phyloP scores from a whole-genome alignment of 2,329 filamentous ascomycete species.

The Botryotinia globosa region DNA sequence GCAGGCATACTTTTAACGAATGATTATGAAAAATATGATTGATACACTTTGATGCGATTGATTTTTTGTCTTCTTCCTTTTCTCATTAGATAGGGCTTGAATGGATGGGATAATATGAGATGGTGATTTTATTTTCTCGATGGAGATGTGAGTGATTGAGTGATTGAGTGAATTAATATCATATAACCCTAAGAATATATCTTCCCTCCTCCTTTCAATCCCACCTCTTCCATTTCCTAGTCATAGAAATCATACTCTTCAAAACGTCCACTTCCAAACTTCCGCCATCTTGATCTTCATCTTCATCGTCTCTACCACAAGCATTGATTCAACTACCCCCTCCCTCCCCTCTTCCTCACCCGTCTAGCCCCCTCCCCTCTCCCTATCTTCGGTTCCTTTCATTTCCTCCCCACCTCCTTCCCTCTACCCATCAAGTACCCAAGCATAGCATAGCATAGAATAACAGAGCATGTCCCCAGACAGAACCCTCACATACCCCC shows the following conservation, averaged over 20 bases:
- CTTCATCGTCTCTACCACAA: neutral
- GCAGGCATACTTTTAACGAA: neutral
- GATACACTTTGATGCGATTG: neutral
- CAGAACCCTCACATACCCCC: neutral
- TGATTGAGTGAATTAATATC: neutral
- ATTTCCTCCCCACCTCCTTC: neutral
- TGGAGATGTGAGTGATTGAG: neutral
- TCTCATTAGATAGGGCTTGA: neutral
- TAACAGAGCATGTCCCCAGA: neutral
- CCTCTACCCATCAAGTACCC: neutral
- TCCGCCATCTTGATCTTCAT: neutral
- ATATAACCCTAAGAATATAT: neutral
- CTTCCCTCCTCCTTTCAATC: neutral
- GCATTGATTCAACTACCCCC: neutral
- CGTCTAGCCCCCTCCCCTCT: neutral
- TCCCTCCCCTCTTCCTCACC: neutral
- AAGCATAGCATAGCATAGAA: neutral
- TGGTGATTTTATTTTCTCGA: neutral
- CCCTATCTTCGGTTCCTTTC: neutral
- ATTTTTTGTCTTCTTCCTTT: neutral
- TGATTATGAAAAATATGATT: conserved; percentile 4
- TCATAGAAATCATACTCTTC: neutral
- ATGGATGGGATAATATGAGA: neutral
- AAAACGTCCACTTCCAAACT: neutral
- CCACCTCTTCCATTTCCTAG: neutral